Base-by-base conservation (phyloP, 805 yeast genomes). In the Cephaloascus fragrans region DNA sequence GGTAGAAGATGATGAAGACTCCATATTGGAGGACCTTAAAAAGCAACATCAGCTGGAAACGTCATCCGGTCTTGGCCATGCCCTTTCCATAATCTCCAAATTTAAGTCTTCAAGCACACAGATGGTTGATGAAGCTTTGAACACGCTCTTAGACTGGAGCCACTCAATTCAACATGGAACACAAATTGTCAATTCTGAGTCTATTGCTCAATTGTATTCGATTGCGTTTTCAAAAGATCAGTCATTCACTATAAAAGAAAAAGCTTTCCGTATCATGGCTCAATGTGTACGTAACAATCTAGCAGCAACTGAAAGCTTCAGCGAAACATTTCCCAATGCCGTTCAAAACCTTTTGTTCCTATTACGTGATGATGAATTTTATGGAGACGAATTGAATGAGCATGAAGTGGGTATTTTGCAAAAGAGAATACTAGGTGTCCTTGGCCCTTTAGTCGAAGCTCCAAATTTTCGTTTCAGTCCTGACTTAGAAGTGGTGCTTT, bases 231-330 rank as follows among this genome's bases (percentile, higher is more conserved):
- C 38, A 18, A 16, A 35, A 3, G 35, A 41, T 8, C 12, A 6
- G 6, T 45, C 20, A 5, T 38, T 37, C 0, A 46, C 39, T n/a
- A 37, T 65, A 1, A 62, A 68, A 41, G 93, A 86, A 41, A 48
- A 71, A 34, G 55, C 77, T 1, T 71, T 77, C 12, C 64, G 87
- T 43, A 64, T 82, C 20, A 62, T 88, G 41, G 80, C 83, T 0
- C 69, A 85, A 4, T 58, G 89, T 3, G 56, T 87, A 35, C 69
- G 96, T 48, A 87, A 87, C 53, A 88, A 88, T 52, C 77, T 76
- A 2, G 73, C 71, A 2, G 87, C 88, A 0, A 45, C 69, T 2
- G 55, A 56, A 2, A 64, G 64, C 39, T 59, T 71, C 12, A 41
- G 61, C 26, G 39, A 44, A 4, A 47, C 51, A 19, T 18, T 18